Conservation (phyloP, 108 stramenopile genomes). For the Nannochloropsis salina region DNA sequence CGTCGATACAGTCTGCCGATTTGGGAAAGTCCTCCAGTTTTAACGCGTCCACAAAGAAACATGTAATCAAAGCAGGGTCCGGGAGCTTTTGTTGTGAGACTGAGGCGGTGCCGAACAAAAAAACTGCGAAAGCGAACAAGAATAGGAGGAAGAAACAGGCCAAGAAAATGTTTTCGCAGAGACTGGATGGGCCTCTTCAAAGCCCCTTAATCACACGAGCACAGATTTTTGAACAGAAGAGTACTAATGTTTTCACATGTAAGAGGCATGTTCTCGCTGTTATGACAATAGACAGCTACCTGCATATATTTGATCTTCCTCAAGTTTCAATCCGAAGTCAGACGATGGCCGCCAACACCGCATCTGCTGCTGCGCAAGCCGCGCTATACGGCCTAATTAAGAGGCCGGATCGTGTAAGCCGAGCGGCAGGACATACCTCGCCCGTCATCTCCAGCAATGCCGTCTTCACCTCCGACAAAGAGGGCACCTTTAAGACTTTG, state of each 20-base stretch:
- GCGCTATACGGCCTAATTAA: neutral
- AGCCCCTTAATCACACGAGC: neutral
- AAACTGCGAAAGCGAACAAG: neutral
- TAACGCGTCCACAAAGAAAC: too few relatives aligned
- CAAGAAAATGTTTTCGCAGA: neutral
- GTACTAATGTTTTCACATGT: neutral
- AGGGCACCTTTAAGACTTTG: neutral
- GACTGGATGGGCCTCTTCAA: neutral
- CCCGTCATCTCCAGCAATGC: neutral
- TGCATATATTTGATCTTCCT: neutral
- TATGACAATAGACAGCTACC: neutral
- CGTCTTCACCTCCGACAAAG: neutral
- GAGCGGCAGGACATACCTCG: neutral
- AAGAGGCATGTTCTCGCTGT: neutral
- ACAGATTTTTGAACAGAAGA: neutral
- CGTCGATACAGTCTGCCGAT: too few relatives aligned
- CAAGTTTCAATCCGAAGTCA: neutral
- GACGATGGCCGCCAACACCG: neutral
- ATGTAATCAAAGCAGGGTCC: too few relatives aligned
- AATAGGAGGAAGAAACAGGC: neutral
- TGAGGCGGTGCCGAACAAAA: too few relatives aligned
- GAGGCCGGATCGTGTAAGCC: neutral
- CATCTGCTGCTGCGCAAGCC: neutral
- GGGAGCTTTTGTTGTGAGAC: too few relatives aligned
- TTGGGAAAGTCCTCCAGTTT: too few relatives aligned